Evolutionary conservation across 106 monocot genomes (phyloP), one percentile per base, ranked within the genome.

Genomic region (Allium sativum): DNA sequence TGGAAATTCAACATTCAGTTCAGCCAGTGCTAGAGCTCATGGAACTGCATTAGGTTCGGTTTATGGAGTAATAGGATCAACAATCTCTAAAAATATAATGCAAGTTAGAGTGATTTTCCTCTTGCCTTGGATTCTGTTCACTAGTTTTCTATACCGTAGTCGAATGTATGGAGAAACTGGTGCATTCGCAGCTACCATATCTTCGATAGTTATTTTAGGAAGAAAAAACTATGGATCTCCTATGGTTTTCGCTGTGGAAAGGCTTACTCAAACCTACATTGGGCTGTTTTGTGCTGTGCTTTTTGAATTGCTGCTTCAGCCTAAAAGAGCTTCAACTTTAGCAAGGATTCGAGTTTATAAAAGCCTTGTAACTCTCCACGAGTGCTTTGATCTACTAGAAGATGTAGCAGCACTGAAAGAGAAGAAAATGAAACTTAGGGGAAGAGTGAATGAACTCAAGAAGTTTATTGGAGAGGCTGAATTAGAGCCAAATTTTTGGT

Each of bases 1-100:
- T 56, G 70, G 79, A 21, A 20, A 56, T 10, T 18, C 55, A 20
- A 56, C 55, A 21, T 56, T 56, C 8, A 56, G 55, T 10, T 21
- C 20, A 21, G 55, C 55, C 1, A 56, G 55, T 20, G 55, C 22
- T 21, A 56, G 55, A 21, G 55, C 55, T 21, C 55, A 56, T 20
- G 55, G 55, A 22, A 56, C 55, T 21, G 17, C 55, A 10, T 10
- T 56, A 19, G 55, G 55, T 21, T 56, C 55, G 5, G 55, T 56
- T 56, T 56, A 21, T 17, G 55, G 55, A 7, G 7, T 56, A 0
- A 14, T 56, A 4, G 55, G 55, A 19, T 56, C 55, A 7, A 21
- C 22, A 7, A 21, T 21, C 19, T 18, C 55, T 21, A 18, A 56
- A 17, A 18, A 56, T 7, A 6, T 19, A 0, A 56, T 56, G 55